These are phyloP conservation scores for Irpex rosettiformis DNA, from an alignment of 1,284 basidiomycete species.

Conservation along the genomic window DNA sequence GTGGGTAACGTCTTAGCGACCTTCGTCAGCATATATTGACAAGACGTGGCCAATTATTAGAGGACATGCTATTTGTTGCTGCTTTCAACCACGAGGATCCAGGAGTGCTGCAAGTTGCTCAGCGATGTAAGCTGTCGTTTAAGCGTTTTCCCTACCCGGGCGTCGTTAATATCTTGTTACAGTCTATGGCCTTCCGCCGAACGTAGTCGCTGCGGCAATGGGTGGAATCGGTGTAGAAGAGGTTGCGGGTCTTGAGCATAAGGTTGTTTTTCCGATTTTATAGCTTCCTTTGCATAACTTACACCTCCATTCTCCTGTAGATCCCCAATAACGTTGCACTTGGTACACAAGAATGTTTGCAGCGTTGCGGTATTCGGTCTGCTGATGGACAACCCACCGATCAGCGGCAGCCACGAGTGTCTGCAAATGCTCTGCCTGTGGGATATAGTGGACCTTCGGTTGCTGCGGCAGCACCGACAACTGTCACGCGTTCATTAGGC, in stretches of 20 bases:
- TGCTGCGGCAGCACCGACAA: conserved; percentile 2
- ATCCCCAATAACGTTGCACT: conserved; percentile 21
- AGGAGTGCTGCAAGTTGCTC: conserved; percentile 23
- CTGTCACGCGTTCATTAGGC: conserved; percentile 1
- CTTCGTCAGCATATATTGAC: not conserved
- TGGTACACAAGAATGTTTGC: conserved; percentile 18
- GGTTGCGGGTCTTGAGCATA: conserved; percentile 22
- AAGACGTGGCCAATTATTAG: conserved; percentile 4
- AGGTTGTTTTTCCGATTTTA: conserved; percentile 8
- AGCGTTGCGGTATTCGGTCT: conserved; percentile 15
- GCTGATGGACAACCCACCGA: conserved; percentile 13
- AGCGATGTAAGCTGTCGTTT: conserved; percentile 22
- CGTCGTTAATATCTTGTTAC: not conserved
- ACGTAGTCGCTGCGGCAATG: conserved; percentile 25
- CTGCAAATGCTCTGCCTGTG: conserved; percentile 18
- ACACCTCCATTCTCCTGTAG: too few species aligned
- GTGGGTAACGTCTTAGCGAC: conserved; percentile 15
- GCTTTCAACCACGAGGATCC: conserved; percentile 30
- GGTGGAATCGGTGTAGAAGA: conserved; percentile 26
- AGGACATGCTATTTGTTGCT: conserved; percentile 22
- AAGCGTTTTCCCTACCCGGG: not conserved
- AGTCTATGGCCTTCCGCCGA: conserved; percentile 27
- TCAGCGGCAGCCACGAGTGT: conserved; percentile 18
- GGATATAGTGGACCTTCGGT: conserved; percentile 12
- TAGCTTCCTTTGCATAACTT: not conserved